Evolutionary conservation across 2,329 filamentous ascomycete species (phyloP).

Genomic region (Xylariales sp.): DNA sequence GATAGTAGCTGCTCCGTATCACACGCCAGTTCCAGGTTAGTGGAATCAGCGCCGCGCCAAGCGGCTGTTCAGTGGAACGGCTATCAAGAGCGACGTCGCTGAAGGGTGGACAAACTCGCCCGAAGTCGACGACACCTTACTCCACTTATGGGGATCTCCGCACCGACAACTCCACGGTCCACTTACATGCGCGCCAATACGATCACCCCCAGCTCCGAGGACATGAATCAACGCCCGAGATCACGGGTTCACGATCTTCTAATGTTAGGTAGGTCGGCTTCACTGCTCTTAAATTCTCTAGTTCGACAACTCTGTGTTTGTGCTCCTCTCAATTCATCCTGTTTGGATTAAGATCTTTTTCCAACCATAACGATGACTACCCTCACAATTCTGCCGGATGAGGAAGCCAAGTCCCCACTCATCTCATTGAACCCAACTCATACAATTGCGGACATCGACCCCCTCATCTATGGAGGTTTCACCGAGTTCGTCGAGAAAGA

Average conservation of each 20-base stretch:
- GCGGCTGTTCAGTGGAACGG: too few species aligned
- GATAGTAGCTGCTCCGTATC: too few species aligned
- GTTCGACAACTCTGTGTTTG: too few species aligned
- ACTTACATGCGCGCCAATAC: conserved; percentile 6
- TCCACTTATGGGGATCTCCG: background rate
- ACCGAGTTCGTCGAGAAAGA: conserved; percentile 53
- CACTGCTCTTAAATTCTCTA: too few species aligned
- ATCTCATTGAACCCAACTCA: conserved; percentile 63
- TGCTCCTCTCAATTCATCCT: too few species aligned
- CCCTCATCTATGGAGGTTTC: conserved; percentile 80
- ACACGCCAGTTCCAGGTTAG: too few species aligned
- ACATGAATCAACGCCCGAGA: background rate
- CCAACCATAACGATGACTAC: conserved; percentile 59
- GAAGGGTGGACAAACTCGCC: conserved; percentile 2
- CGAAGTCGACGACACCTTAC: background rate
- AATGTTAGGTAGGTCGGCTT: too few species aligned
- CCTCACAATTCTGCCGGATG: conserved; percentile 62
- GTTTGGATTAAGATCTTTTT: too few species aligned
- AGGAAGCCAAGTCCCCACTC: conserved; percentile 46
- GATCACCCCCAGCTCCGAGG: background rate
- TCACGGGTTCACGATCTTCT: too few species aligned
- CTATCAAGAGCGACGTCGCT: background rate
- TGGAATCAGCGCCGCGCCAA: too few species aligned
- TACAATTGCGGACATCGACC: conserved; percentile 68
- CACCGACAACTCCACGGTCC: background rate